Evolutionary conservation across 176 grass and related monocot species (phyloP).

Genomic region (Eremochloa ophiuroides): DNA sequence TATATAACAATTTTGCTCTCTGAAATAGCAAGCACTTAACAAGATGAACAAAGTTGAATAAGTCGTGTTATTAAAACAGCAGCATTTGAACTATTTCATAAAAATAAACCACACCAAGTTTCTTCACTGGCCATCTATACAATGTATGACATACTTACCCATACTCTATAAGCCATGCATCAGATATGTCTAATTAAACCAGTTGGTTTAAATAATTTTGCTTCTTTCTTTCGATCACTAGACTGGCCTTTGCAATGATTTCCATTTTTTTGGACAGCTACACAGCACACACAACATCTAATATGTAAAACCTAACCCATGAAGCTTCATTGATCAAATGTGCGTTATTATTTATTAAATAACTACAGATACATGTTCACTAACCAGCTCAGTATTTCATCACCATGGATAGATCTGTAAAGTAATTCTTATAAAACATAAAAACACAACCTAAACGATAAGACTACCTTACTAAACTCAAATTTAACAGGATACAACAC

Average conservation of each 20-base stretch:
- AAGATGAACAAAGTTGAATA: not conserved
- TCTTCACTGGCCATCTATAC: not conserved
- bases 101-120: not conserved
- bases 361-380: too few species aligned
- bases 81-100: not conserved
- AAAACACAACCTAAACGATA: not conserved
- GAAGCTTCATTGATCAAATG: too few species aligned
- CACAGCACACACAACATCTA: not conserved
- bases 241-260: not conserved
- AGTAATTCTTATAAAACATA: too few species aligned
- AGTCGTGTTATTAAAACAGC: too few species aligned
- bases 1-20: not conserved
- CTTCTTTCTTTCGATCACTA: not conserved
- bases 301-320: not conserved
- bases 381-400: too few species aligned
- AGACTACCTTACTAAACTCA: not conserved
- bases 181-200: not conserved
- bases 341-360: too few species aligned
- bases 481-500: not conserved
- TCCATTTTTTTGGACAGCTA: not conserved
- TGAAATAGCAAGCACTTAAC: not conserved
- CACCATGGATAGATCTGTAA: too few species aligned
- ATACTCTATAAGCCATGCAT: not conserved
- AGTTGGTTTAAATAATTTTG: not conserved
- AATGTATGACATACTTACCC: not conserved